Evolutionary conservation across 306 rosid species (phyloP).

Genomic region (Citrullus colocynthis): DNA sequence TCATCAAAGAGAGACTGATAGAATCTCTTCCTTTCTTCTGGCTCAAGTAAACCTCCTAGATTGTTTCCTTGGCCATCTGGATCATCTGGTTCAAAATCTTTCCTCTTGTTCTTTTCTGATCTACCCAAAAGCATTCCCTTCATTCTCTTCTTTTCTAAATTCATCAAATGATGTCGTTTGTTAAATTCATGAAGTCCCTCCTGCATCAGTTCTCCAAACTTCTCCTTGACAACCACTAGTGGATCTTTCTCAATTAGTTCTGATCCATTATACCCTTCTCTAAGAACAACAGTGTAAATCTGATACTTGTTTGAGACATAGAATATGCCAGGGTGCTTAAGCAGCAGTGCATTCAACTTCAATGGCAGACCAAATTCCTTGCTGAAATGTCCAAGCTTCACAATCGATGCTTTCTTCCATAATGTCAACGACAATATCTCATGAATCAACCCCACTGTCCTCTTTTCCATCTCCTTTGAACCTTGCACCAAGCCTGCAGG

Average conservation of each 20-base stretch:
- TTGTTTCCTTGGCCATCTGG: constrained; percentile 26
- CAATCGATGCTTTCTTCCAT: constrained; percentile 72
- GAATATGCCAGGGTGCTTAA: constrained; percentile 70
- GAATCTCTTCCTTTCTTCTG: constrained; percentile 84
- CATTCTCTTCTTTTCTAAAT: constrained; percentile 52
- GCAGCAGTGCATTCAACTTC: constrained; percentile 52
- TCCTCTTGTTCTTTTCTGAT: constrained; percentile 22
- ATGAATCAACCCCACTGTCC: constrained; percentile 61
- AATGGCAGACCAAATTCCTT: constrained; percentile 62
- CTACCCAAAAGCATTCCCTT: constrained; percentile 37
- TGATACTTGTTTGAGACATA: constrained; percentile 73
- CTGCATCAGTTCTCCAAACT: constrained; percentile 81
- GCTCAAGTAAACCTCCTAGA: constrained; percentile 56
- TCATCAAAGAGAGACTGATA: constrained; percentile 74
- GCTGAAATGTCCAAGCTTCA: constrained; percentile 64
- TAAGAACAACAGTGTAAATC: constrained; percentile 60
- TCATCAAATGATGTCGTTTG: constrained; percentile 30
- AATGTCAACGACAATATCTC: constrained; percentile 69
- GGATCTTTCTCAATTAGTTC: constrained; percentile 68
- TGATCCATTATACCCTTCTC: constrained; percentile 61
- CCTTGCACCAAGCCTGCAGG: constrained; percentile 29
- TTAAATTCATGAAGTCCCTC: constrained; percentile 91
- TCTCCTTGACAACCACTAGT: constrained; percentile 57
- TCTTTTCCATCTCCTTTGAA: constrained; percentile 68
- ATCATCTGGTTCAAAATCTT: constrained; percentile 17